Evolutionary conservation across 164 flowering plant genomes (phyloP), one percentile per base, ranked within the genome.

Genomic region (Platanus orientalis): DNA sequence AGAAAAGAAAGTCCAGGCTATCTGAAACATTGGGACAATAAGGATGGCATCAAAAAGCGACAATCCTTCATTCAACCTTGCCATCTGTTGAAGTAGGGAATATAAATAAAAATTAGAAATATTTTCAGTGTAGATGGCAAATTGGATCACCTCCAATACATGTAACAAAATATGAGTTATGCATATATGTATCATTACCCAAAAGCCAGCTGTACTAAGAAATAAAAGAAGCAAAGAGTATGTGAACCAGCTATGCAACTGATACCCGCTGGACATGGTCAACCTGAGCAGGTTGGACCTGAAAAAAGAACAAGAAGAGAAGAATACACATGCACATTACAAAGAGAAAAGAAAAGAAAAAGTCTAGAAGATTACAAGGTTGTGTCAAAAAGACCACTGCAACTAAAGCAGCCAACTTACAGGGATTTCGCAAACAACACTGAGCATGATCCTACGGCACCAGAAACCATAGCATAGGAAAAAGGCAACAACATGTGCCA

Each of bases 11-110:
- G 99, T 94, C 99, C 99, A 94, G 65, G 82, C 90, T 76, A 91
- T 94, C 77, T 94, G 97, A 74, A 94, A 88, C 99, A 94, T 94
- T 24, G 97, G 99, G 62, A 91, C 97, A 58, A 94, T 91, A 63
- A 94, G 88, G 56, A 94, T 91, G 51, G 97, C 97, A 79, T 94
- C 97, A 63, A 82, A 94, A 59, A 91, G 71, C 26, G 99, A 70
- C 79, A 94, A 68, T 26, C 99, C 99, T 81, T 94, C 96, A 73
- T 94, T 94, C 74, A 94, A 76, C 70, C 99, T 83, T 50, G 99
- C 78, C 99, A 94, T 89, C 99, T 94, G 90, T 62, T 67, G 23
- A 63, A 69, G 32, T 49, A 52, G 44, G 45, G 72, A 53, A 67
- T 40, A 68, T 56, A 64, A 57, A 58, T 40, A 30, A 26, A 52